These are phyloP conservation scores for Poterioochromonas sp. DNA, from an alignment of 352 stramenopile genomes.

Conservation along the genomic window DNA sequence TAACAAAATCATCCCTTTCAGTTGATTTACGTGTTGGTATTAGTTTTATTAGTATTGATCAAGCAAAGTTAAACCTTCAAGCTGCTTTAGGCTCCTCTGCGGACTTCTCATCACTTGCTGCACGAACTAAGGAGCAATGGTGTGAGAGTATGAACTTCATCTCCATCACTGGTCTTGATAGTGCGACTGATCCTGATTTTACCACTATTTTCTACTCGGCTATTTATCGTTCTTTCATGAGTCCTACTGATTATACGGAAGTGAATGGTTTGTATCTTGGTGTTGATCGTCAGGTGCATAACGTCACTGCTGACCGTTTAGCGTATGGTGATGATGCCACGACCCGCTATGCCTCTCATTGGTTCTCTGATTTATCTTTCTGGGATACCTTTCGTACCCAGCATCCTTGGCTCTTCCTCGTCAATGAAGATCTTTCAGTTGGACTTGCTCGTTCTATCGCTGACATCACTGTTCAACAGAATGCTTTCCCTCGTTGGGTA, in stretches of 20 bases:
- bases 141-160: not conserved
- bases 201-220: not conserved
- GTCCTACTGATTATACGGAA: conserved; percentile 17
- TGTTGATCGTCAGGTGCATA: not conserved
- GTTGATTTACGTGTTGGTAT: conserved; percentile 5
- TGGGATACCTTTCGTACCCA: conserved; percentile 23
- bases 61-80: not conserved
- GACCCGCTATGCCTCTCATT: not conserved
- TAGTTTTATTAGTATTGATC: not conserved
- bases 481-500: conserved; percentile 18
- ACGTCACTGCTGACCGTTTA: not conserved
- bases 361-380: not conserved
- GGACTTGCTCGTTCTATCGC: not conserved
- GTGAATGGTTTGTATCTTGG: conserved; percentile 10
- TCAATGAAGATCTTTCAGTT: not conserved
- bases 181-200: not conserved
- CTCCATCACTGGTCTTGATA: not conserved
- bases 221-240: not conserved
- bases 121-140: not conserved
- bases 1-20: too few relatives aligned
- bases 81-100: not conserved
- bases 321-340: too few relatives aligned
- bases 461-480: conserved; percentile 6
- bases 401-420: conserved; percentile 2
- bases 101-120: not conserved